phyloP scores from a whole-genome alignment of 140 eudicot genomes.

The Ambrosia hybrid region DNA sequence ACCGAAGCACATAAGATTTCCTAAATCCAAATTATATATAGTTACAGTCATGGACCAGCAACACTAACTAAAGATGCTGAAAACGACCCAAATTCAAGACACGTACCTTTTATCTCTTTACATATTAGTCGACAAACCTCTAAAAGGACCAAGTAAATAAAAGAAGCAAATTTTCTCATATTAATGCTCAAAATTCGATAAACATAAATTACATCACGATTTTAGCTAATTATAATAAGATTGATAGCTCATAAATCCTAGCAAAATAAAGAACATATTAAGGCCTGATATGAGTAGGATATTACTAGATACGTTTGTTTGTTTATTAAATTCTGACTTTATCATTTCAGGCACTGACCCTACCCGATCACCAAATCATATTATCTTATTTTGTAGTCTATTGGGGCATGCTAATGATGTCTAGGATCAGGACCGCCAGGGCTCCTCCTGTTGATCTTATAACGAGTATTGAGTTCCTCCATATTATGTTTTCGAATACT shows the following conservation, averaged over 20 bases:
- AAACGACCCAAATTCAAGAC: neutral
- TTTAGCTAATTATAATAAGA: conserved; percentile 13
- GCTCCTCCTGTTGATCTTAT: conserved; percentile 42
- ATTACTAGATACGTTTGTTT: too few species aligned
- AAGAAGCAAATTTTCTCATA: conserved; percentile 6
- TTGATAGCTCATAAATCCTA: conserved; percentile 2
- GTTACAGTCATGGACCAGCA: conserved; percentile 18
- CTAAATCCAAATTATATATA: conserved; percentile 16
- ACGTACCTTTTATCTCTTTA: neutral
- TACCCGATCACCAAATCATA: conserved; percentile 8
- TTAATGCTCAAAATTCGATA: conserved; percentile 19
- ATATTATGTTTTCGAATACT: conserved; percentile 34
- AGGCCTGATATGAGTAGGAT: neutral
- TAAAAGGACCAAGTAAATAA: conserved; percentile 17
- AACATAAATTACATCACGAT: conserved; percentile 21
- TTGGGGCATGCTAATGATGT: conserved; percentile 47
- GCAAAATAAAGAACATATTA: neutral
- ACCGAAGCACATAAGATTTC: conserved; percentile 14
- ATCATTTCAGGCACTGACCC: conserved; percentile 20
- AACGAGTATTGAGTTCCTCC: conserved; percentile 27
- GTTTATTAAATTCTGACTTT: neutral
- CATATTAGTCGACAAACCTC: conserved; percentile 3
- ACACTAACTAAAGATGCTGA: conserved; percentile 13
- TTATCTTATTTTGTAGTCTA: neutral
- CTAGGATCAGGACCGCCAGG: conserved; percentile 91